Evolutionary conservation across 2,329 filamentous ascomycete genomes (phyloP), one percentile per base, ranked within the genome.

Genomic region (Gliomastix tumulicola): DNA sequence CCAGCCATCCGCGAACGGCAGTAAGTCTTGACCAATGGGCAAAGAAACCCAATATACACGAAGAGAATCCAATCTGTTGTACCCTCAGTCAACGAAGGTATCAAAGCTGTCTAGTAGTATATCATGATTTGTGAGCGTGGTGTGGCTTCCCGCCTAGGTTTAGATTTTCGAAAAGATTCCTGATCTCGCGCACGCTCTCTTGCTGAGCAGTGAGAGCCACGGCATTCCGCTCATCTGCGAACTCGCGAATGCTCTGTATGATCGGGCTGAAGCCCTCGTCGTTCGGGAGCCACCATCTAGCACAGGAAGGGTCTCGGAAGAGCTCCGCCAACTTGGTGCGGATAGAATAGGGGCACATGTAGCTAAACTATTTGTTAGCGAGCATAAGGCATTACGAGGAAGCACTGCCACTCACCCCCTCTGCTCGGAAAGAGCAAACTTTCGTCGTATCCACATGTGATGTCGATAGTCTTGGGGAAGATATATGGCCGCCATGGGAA

Each of bases 231-330:
- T 92, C 86, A 48, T 86, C 80, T 20, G 88, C 86, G 59, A 95
- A 89, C 30, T 78, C 74, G 16, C 89, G 82, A 42, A 95, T 80
- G 37, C 76, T 82, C 35, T 80, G 81, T 37, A 96, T 70, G 30
- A 94, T 76, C 1, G 76, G 74, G 10, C 76, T 82, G 49, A 84
- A 84, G 3, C 76, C 79, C 62, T 90, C 84, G 43, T 87, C 77
- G 55, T 92, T 75, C 3, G 88, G 86, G 4, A 96, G 73, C 92
- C 92, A 98, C 87, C 88, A 96, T 39, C 82, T 71, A 31, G 76
- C 76, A 36, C 88, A 78, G 16, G 81, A 78, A 12, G 77, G 72
- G 30, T 86, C 75, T 41, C 74, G 68, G 70, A 92, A 95, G 18
- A 87, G 58, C 32, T 84, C 74, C 21, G 84, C 79, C 73, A 97